Conservation (phyloP, 139 green algal species). For the Zygnema circumcarinatum region DNA sequence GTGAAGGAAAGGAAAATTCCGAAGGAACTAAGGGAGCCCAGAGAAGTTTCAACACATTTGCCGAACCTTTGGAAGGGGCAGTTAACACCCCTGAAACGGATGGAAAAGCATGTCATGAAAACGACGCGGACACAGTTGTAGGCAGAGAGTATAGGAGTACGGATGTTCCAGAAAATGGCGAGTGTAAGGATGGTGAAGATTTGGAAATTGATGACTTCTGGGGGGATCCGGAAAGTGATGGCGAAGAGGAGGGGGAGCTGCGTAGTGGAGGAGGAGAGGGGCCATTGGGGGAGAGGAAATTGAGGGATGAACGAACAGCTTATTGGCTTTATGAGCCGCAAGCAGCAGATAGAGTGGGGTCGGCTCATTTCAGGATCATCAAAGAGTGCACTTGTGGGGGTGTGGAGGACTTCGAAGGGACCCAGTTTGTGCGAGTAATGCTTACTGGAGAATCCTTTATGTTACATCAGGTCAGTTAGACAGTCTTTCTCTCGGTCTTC, state of each 20-base stretch:
- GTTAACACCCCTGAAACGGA: too few species aligned
- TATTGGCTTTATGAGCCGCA: conserved; percentile 42
- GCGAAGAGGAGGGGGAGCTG: background rate
- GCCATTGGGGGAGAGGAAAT: background rate
- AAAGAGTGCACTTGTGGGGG: conserved; percentile 29
- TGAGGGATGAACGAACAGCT: conserved; percentile 17
- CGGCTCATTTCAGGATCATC: conserved; percentile 40
- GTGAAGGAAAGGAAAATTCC: background rate
- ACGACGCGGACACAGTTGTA: too few species aligned
- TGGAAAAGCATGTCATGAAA: too few species aligned
- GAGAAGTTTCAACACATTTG: background rate
- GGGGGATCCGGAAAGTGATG: background rate
- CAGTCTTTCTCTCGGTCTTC: too few species aligned
- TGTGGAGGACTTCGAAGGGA: conserved; percentile 13
- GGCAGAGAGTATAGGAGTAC: too few species aligned
- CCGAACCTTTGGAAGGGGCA: background rate
- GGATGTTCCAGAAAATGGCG: too few species aligned
- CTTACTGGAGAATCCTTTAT: conserved; percentile 56
- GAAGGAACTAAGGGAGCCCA: too few species aligned
- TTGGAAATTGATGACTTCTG: background rate
- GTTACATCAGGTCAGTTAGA: conserved; percentile 48
- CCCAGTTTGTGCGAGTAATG: conserved; percentile 31
- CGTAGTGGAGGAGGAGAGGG: background rate
- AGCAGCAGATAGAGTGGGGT: conserved; percentile 14
- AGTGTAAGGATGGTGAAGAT: background rate